A percentile compares a stretch with the other conserved stretches of the same genome.
phyloP scores from a whole-genome alignment of 2,329 filamentous ascomycete genomes.

The Tolypocladium tropicale region DNA sequence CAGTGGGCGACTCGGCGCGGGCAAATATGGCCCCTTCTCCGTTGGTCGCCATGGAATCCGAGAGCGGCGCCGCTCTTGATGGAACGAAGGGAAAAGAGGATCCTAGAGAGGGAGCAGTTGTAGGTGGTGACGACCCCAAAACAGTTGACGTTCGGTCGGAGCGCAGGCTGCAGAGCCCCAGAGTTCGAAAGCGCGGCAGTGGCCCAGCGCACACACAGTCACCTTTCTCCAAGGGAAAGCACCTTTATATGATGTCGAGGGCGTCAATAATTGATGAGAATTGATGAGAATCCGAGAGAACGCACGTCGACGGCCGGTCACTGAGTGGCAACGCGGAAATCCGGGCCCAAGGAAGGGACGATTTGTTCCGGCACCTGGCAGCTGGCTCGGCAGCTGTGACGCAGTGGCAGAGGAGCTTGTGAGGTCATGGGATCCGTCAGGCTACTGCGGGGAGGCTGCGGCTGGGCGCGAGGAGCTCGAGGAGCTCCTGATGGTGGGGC shows the following conservation, averaged over 20 bases:
- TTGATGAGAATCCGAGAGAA: not conserved
- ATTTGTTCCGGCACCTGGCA: not conserved
- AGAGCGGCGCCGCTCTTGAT: not conserved
- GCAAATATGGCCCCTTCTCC: slow-evolving; percentile 12
- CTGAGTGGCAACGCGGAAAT: not conserved
- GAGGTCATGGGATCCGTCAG: not conserved
- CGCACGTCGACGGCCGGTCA: not conserved
- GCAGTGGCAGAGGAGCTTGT: not conserved
- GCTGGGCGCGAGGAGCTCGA: not conserved
- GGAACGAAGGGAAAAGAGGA: not conserved
- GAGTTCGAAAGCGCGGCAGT: not conserved
- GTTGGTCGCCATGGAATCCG: slow-evolving; percentile 18
- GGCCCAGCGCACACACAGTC: not conserved
- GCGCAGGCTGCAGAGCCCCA: not conserved
- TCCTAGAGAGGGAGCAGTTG: not conserved
- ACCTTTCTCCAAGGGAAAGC: not conserved
- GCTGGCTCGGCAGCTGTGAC: not conserved
- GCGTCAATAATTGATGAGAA: not conserved
- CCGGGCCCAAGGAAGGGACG: not conserved
- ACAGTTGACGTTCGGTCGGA: not conserved
- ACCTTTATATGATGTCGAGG: not conserved
- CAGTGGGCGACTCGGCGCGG: slow-evolving; percentile 41
- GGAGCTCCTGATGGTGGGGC: slow-evolving; percentile 1
- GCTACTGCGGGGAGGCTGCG: not conserved
- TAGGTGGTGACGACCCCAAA: not conserved